Conservation (phyloP, 768 basidiomycete species). For the Glaciozyma martinii region DNA sequence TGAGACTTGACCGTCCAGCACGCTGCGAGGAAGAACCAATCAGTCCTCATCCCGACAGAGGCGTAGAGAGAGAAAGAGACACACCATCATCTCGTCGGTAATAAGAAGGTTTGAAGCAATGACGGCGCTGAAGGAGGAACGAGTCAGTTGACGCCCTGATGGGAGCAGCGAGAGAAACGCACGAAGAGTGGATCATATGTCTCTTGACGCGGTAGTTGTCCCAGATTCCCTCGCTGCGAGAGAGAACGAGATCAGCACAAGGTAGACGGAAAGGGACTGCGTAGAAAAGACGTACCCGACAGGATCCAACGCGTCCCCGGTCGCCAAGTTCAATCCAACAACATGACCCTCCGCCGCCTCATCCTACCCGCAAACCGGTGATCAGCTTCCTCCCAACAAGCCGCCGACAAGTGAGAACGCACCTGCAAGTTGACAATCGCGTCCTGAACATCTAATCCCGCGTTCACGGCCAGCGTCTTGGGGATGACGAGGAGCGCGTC, state of each 20-base stretch:
- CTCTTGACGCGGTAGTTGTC: slow-evolving; percentile 98
- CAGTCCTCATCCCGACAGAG: not conserved
- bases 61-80: not conserved
- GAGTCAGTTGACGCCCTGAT: not conserved
- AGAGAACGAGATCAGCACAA: not conserved
- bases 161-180: slow-evolving; percentile 41
- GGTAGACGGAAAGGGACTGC: not conserved
- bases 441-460: slow-evolving; percentile 95
- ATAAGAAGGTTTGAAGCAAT: slow-evolving; percentile 92
- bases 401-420: slow-evolving; percentile 31
- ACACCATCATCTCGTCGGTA: slow-evolving; percentile 78
- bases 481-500: slow-evolving; percentile 90
- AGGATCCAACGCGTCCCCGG: slow-evolving; percentile 94
- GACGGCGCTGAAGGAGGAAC: slow-evolving; percentile 38
- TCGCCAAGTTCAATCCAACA: slow-evolving; percentile 83
- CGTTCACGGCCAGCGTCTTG: slow-evolving; percentile 91
- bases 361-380: slow-evolving; percentile 50
- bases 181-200: slow-evolving; percentile 98
- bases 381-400: not conserved
- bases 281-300: slow-evolving; percentile 46
- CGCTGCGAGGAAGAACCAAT: not conserved
- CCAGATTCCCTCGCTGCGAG: slow-evolving; percentile 70
- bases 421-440: slow-evolving; percentile 84
- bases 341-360: slow-evolving; percentile 88
- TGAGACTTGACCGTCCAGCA: slow-evolving; percentile 29